Evolutionary conservation across 2,329 filamentous ascomycete species (phyloP), one percentile per base, ranked within the genome.

Genomic region (Calonectria henricotiae): DNA sequence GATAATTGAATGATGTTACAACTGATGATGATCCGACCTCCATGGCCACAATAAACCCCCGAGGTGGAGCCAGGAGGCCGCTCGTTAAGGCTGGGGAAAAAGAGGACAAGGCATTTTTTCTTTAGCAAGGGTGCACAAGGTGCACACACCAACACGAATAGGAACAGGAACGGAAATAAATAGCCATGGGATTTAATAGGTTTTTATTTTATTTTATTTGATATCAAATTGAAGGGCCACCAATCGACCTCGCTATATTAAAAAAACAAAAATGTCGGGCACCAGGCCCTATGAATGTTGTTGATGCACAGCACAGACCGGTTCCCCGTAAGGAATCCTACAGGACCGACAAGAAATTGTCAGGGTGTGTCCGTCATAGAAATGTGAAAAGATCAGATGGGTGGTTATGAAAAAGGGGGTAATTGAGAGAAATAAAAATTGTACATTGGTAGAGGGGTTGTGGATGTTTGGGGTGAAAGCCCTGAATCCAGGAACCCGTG

Each of bases 221-320:
- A 43, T 63, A 25, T 64, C 30, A 62, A 46, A 54, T 27, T 65
- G 27, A 63, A n/a, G 60, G 67, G 23, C 67, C 25, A 15, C 67
- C 51, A 65, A 61, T 65, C 54, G 46, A 62, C 49, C 51, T 58
- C 51, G 51, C 32, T 58, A 58, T 7, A 41, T 54, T 44, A 49
- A 37, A 25, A 37, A 25, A 51, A 49, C 44, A 61, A 11, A 11
- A 54, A 20, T 20, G 47, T 66, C 70, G 73, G 74, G 73, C 74
- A 55, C 74, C 74, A 75, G 74, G 74, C 74, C 74, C 30, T 76
- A 65, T 73, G 55, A 72, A 73, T 23, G 15, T 17, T 68, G 61
- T 37, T 72, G 39, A 63, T 70, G 62, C 70, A 68, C 65, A 73
- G 70, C 69, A 74, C 72, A 71, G 62, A 46, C 58, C 37, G 65